Conservation (phyloP, 2,329 filamentous ascomycete genomes). For the Zasmidium cellare region DNA sequence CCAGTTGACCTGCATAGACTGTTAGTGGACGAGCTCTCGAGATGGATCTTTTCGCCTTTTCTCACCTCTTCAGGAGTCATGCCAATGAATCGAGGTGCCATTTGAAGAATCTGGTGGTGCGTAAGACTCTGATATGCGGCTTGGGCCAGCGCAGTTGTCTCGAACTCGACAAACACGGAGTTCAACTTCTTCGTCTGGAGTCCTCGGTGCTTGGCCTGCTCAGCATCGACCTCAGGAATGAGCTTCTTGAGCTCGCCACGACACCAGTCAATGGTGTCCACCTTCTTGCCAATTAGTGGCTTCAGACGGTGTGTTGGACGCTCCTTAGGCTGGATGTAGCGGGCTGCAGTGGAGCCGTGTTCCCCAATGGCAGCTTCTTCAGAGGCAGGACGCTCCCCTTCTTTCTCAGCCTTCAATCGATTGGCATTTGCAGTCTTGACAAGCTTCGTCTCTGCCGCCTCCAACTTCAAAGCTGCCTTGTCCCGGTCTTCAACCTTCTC, state of each 20-base stretch:
- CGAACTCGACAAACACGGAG: conserved; percentile 90
- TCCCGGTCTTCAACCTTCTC: conserved; percentile 81
- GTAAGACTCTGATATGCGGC: conserved; percentile 81
- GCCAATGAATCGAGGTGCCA: conserved; percentile 83
- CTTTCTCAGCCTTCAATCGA: conserved; percentile 68
- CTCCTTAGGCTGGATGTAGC: conserved; percentile 72
- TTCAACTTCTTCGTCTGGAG: conserved; percentile 66
- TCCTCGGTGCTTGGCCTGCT: conserved; percentile 66
- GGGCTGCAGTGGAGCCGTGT: conserved; percentile 69
- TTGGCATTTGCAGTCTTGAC: conserved; percentile 75
- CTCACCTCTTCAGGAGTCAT: conserved; percentile 68
- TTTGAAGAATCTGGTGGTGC: conserved; percentile 82
- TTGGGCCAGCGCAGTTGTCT: conserved; percentile 79
- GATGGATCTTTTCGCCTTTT: background rate
- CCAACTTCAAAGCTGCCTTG: conserved; percentile 75
- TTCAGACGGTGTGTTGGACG: conserved; percentile 76
- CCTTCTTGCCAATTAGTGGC: conserved; percentile 76
- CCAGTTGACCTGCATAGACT: conserved; percentile 68
- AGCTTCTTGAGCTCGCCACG: conserved; percentile 75
- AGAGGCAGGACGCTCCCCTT: conserved; percentile 44
- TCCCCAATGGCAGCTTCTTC: conserved; percentile 54
- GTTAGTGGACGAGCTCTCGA: background rate
- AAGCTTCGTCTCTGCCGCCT: conserved; percentile 82
- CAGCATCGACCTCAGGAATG: conserved; percentile 67
- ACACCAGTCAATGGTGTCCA: conserved; percentile 92